These are phyloP conservation scores for Saccharomycopsis fodiens DNA, from an alignment of 805 yeast genomes.

Conservation along the genomic window DNA sequence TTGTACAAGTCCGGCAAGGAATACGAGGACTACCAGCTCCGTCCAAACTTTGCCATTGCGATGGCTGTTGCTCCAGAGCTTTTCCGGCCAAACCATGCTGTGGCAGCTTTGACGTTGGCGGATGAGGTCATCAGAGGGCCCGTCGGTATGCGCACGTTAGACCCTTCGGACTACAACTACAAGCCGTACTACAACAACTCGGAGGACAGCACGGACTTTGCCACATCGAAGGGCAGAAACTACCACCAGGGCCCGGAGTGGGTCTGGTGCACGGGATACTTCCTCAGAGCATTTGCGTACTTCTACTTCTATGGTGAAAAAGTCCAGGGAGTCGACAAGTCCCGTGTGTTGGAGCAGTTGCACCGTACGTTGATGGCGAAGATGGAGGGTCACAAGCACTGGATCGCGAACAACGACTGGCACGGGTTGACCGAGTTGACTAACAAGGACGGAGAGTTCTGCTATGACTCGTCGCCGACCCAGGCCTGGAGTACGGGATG, in stretches of 20 bases:
- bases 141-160: conserved; percentile 84
- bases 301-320: conserved; percentile 40
- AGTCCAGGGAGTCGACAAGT: conserved; percentile 27
- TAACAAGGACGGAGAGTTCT: conserved; percentile 74
- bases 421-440: conserved; percentile 91
- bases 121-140: conserved; percentile 79
- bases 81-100: conserved; percentile 55
- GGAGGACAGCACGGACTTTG: conserved; percentile 77
- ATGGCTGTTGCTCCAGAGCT: conserved; percentile 93
- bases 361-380: conserved; percentile 54
- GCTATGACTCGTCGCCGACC: conserved; percentile 86
- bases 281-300: conserved; percentile 64
- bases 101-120: conserved; percentile 59
- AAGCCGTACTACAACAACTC: conserved; percentile 82
- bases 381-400: conserved; percentile 53
- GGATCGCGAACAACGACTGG: conserved; percentile 80
- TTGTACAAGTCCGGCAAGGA: conserved; percentile 73
- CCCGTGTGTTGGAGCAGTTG: conserved; percentile 39
- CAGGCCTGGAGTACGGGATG: conserved; percentile 97
- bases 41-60: conserved; percentile 91
- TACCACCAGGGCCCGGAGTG: conserved; percentile 99
- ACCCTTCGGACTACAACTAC: conserved; percentile 87
- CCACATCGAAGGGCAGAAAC: conserved; percentile 91
- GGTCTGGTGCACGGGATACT: conserved; percentile 90
- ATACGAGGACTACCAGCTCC: conserved; percentile 86